Percentiles rank a stretch among this genome's conserved stretches.
phyloP scores from a whole-genome alignment of 2,329 filamentous ascomycete species.

The Colletotrichum lini region DNA sequence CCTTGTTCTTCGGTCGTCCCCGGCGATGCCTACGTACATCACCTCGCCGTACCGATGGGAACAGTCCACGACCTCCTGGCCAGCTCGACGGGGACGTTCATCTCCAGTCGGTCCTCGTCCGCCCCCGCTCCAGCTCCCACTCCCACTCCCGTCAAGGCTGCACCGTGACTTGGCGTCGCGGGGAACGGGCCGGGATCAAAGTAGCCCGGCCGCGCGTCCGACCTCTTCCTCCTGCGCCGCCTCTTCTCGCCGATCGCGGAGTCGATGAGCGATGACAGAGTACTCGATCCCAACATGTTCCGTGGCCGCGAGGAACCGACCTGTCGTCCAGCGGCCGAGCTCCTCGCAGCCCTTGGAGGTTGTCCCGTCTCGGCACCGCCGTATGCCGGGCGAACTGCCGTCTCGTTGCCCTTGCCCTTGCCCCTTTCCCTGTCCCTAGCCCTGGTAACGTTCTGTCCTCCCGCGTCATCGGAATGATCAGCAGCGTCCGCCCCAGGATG shows the following conservation, averaged over 20 bases:
- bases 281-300: constrained; percentile 1
- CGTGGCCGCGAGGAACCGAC: neutral
- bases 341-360: neutral
- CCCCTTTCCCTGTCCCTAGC: neutral
- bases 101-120: constrained; percentile 26
- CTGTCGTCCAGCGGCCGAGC: neutral
- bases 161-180: neutral
- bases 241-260: constrained; percentile 14
- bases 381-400: neutral
- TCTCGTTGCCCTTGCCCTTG: neutral
- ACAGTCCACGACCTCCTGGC: constrained; percentile 5
- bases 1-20: neutral
- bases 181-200: constrained; percentile 27
- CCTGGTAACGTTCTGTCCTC: neutral
- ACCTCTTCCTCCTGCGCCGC: constrained; percentile 16
- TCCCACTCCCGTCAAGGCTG: neutral
- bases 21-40: neutral
- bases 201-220: constrained; percentile 36
- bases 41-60: constrained; percentile 17
- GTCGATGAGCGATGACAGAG: constrained; percentile 13
- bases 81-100: constrained; percentile 39
- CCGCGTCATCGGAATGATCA: neutral
- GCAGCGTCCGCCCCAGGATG: no score
- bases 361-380: neutral
- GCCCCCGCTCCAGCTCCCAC: neutral